A percentile compares a stretch with the other conserved stretches of the same genome.
These are phyloP conservation scores for Thalassiosira ordinaria DNA, from an alignment of 352 stramenopile species.

Conservation along the genomic window DNA sequence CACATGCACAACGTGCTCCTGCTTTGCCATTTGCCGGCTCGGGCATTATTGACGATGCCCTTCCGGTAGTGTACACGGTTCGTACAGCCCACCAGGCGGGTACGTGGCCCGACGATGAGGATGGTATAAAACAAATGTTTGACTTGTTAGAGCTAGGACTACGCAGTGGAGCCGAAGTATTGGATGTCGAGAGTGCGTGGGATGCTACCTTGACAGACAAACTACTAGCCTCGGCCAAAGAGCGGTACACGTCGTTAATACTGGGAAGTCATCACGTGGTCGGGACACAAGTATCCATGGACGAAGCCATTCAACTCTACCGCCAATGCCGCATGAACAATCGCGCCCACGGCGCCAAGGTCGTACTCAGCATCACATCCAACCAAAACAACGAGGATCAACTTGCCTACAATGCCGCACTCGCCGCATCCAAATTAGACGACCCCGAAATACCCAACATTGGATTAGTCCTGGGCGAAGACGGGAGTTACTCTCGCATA, in stretches of 20 bases:
- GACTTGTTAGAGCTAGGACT: slow-evolving; percentile 91
- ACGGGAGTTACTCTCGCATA: slow-evolving; percentile 92
- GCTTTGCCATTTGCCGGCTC: slow-evolving; percentile 82
- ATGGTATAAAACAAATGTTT: slow-evolving; percentile 88
- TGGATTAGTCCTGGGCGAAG: slow-evolving; percentile 92
- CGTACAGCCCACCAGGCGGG: slow-evolving; percentile 93
- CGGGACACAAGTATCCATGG: slow-evolving; percentile 70
- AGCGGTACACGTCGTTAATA: slow-evolving; percentile 84
- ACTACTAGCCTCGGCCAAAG: slow-evolving; percentile 66
- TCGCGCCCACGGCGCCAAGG: slow-evolving; percentile 84
- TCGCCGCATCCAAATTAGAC: slow-evolving; percentile 66
- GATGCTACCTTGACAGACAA: slow-evolving; percentile 75
- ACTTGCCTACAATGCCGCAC: slow-evolving; percentile 86
- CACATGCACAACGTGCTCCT: slow-evolving; percentile 61
- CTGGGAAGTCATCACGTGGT: slow-evolving; percentile 88
- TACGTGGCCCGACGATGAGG: slow-evolving; percentile 91
- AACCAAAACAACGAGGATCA: slow-evolving; percentile 93
- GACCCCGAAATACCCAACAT: slow-evolving; percentile 91
- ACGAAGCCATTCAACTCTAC: slow-evolving; percentile 79
- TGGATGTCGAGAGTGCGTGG: slow-evolving; percentile 95
- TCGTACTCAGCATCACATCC: slow-evolving; percentile 83
- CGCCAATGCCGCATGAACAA: slow-evolving; percentile 82
- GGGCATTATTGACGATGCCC: slow-evolving; percentile 88
- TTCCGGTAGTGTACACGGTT: slow-evolving; percentile 97
- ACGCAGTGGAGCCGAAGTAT: slow-evolving; percentile 92